Percentiles rank a stretch among this genome's conserved stretches.
Evolutionary conservation across 495 filamentous ascomycete species (phyloP).

Genomic region (Xylaria flabelliformis): DNA sequence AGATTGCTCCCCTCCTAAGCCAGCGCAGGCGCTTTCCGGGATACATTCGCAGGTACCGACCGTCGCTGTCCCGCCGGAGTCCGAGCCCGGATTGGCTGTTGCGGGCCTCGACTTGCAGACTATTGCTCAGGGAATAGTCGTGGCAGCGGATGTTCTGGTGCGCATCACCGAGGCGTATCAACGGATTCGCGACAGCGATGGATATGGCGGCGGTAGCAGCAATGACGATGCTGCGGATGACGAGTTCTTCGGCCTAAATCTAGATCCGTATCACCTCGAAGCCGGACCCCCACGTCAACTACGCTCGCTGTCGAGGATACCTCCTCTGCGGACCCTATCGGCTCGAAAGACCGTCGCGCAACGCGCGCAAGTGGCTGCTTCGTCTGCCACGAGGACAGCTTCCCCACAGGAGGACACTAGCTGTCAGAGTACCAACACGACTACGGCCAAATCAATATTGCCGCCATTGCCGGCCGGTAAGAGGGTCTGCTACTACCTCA

Average conservation of each 20-base stretch:
- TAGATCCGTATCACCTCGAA: conserved; percentile 15
- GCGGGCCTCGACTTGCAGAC: not conserved
- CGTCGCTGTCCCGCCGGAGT: not conserved
- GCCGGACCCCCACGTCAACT: conserved; percentile 9
- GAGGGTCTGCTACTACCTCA: conserved; percentile 20
- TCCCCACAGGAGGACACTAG: not conserved
- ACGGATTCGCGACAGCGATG: not conserved
- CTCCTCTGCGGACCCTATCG: not conserved
- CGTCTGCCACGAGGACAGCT: not conserved
- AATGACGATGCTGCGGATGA: not conserved
- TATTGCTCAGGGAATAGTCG: not conserved
- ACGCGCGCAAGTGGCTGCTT: not conserved
- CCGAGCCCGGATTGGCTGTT: not conserved
- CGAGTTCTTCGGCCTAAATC: not conserved
- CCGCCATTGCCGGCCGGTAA: not conserved
- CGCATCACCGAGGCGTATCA: not conserved
- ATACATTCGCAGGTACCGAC: not conserved
- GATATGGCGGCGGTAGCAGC: not conserved
- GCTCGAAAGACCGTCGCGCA: not conserved
- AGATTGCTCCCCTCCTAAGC: not conserved
- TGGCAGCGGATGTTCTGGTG: not conserved
- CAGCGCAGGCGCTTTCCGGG: not conserved
- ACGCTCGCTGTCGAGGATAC: not conserved
- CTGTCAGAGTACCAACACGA: not conserved
- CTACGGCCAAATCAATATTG: not conserved